Percentiles rank a stretch among this genome's conserved stretches.
Conservation (phyloP, 768 basidiomycete species). For the Lactarius sanguifluus region DNA sequence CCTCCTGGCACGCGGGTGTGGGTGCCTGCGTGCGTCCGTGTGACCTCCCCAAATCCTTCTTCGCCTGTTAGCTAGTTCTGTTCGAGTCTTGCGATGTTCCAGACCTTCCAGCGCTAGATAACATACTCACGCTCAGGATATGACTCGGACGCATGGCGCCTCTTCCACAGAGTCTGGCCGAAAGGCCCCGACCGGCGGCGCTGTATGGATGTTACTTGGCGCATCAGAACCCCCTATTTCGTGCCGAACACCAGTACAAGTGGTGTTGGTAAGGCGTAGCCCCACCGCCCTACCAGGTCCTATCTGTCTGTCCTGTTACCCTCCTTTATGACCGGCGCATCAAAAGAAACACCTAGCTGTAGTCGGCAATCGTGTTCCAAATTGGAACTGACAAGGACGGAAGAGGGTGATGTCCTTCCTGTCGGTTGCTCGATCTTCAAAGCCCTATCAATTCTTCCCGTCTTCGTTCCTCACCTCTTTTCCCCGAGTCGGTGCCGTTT, state of each 20-base stretch:
- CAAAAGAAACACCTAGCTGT: not conserved
- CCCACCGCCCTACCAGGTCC: not conserved
- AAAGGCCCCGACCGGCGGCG: not conserved
- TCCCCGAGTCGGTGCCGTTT: not conserved
- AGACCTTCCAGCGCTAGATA: slow-evolving; percentile 12
- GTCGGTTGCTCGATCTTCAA: slow-evolving; percentile 10
- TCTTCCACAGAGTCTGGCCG: slow-evolving; percentile 3
- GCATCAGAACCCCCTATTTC: slow-evolving; percentile 3
- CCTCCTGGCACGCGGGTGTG: not conserved
- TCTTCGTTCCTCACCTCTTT: not conserved
- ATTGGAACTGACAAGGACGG: not conserved
- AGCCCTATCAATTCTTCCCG: not conserved
- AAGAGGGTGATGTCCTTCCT: slow-evolving; percentile 6
- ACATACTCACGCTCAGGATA: not conserved
- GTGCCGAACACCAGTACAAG: not conserved
- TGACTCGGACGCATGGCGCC: not conserved
- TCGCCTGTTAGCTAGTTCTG: not conserved
- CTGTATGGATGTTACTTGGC: not conserved
- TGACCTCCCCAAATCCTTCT: not conserved
- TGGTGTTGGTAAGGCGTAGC: not conserved
- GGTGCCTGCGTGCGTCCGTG: not conserved
- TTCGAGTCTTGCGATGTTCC: not conserved
- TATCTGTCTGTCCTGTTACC: not conserved
- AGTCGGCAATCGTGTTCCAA: not conserved
- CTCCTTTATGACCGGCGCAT: not conserved